Evolutionary conservation across 345 rosid genomes (phyloP), one percentile per base, ranked within the genome.

Genomic region (Xanthoceras sorbifolium): DNA sequence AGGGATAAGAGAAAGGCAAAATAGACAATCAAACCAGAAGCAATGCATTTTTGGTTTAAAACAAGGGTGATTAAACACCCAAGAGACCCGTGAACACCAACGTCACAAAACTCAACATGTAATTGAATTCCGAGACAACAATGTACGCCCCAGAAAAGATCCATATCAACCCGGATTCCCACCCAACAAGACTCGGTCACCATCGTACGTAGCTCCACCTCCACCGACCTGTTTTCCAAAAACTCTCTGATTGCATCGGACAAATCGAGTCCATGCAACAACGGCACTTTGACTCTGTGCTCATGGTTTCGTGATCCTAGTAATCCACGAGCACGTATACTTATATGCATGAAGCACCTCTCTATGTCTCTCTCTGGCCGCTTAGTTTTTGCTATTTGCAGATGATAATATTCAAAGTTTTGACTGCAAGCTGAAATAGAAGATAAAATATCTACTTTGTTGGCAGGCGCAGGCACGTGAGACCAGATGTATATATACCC

Each of bases 101-200:
- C 1, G 98, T 90, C 44, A 85, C 94, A 61, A 95, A 95, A 48
- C 88, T 89, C 77, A 95, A 93, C 97, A 91, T 93, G 82, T 87
- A 93, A 60, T 87, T 95, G 72, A 89, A 87, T 3, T 89, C 60
- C 5, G 90, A 89, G 62, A 89, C 90, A 2, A 82, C 71, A 0
- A 95, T 95, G 10, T 94, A 90, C 0, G 97, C 82, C 18, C 93
- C 90, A 9, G 94, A 95, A 6, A 93, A 84, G 14, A 76, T 61
- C 98, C 99, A 92, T 1, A 95, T 89, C 1, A 87, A 77, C 87
- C 90, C 81, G 5, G 96, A 92, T 81, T 93, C 98, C 99, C 96
- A 95, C 0, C 80, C 84, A 17, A 88, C 78, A 0, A 95, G 84
- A 70, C 86, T 77, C 0, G 89, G 80, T 97, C 99, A 95, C 97